Evolutionary conservation across 2,329 filamentous ascomycete genomes (phyloP), one percentile per base, ranked within the genome.

Genomic region (Davidsoniella neocaledoniae): DNA sequence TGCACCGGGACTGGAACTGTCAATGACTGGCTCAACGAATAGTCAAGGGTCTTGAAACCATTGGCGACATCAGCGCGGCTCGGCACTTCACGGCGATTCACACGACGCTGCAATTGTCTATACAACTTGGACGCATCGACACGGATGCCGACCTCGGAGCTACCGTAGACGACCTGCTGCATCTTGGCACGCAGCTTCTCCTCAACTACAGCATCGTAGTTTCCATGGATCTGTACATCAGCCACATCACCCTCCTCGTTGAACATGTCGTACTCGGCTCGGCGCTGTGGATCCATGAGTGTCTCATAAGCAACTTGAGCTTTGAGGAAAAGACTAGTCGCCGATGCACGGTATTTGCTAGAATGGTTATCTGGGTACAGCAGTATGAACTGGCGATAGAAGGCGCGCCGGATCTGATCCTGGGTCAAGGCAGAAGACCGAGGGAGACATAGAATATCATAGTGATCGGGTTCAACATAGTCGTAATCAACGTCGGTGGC

Each of bases 251-350:
- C 47, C 6, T 38, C 36, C 7, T 58, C 56, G 7, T 62, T 56
- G 23, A 49, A 46, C n/a, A 53, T 12, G 52, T 72, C 68, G 50
- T 72, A 71, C 36, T 63, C 62, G 4, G 64, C 59, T 33, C 66
- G 62, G 19, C 64, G 62, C 14, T 59, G 58, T 12, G 68, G 67
- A 45, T 70, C 64, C 43, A 68, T 64, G n/a, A 73, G 61, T 1
- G 65, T 67, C 58, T 72, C 70, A 44, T 70, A 72, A 6, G 68
- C 70, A 10, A 59, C 58, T 50, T 71, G 65, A 2, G 67, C 62
- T 38, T 61, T 58, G 9, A 61, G 57, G 44, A 72, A 66, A 55
- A 70, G 67, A 19, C 58, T 57, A 10, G 62, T 62, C 19, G 69
- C 68, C 36, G 63, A 55, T 29, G 61, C 61, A 36, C 62, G 65